Evolutionary conservation across 257 asterid genomes (phyloP), one percentile per base, ranked within the genome.

Genomic region (Linaria vulgaris): DNA sequence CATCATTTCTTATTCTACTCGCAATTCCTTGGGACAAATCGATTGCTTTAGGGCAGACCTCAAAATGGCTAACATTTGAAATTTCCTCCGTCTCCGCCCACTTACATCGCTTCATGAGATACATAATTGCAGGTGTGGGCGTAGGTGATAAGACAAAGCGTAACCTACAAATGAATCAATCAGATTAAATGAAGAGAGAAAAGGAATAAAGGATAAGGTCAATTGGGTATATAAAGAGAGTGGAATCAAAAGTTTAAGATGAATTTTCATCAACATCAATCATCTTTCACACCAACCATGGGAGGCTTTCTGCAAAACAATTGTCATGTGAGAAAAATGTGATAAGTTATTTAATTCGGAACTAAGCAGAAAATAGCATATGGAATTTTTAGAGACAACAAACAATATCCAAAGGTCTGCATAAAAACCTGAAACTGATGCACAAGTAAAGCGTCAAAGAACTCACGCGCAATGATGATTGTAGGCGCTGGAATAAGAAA

Each of bases 251-350:
- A 68, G 55, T 83, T 85, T 82, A 87, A 95, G 73, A 73, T 72
- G 96, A 90, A 74, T 80, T 73, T 61, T 87, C 95, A 68, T 80
- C 53, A 52, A 90, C 79, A 67, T 94, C 95, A 50, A 94, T 66
- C 96, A 94, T 87, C 86, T 94, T 79, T 94, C 99, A 59, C 88
- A 78, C 97, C 99, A 94, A 66, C 97, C 97, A 64, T 83, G 90
- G 62, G 96, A 83, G 59, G 92, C 83, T 85, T 82, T 90, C 99
- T 89, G 90, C 76, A 80, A 59, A 72, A 48, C 54, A 61, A 67
- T 56, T 23, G 31, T 38, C 48, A 50, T 22, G 71, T 30, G 1
- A n/a, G 11, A 51, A 53, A 62, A 79, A 68, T 57, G 83, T 85
- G 73, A 73, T 72, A 95, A 89, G 72, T 80, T 73, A 59, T 87